A percentile compares a stretch with the other conserved stretches of the same genome.
Conservation (phyloP, 345 rosid genomes). For the Eucalyptus decipiens region DNA sequence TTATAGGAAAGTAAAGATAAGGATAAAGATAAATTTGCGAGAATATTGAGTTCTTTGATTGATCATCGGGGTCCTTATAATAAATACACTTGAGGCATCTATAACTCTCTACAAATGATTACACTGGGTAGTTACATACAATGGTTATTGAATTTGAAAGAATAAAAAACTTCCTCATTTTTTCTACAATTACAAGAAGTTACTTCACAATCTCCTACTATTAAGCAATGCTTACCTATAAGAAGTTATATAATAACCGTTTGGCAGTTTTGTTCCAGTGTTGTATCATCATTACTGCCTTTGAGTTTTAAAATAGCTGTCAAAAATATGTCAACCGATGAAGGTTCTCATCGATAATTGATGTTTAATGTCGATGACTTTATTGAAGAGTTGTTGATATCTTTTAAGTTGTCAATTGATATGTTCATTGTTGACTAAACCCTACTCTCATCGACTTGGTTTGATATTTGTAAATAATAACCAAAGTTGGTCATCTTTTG, state of each 20-base stretch:
- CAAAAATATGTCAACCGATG: rapidly evolving
- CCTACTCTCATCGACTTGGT: not conserved
- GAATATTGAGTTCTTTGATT: not conserved
- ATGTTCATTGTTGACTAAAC: not conserved
- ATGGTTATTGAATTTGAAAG: not conserved
- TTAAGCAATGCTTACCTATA: not conserved
- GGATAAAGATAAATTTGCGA: rapidly evolving
- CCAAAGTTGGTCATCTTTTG: not conserved
- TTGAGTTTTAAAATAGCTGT: not conserved
- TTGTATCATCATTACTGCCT: not conserved
- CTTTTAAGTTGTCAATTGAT: not conserved
- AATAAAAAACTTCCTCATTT: not conserved
- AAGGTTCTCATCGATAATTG: not conserved
- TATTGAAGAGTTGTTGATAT: not conserved
- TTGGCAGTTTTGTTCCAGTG: not conserved
- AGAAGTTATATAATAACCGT: not conserved
- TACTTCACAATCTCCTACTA: not conserved
- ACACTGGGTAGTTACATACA: not conserved
- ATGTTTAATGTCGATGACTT: not conserved
- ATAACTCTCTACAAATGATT: not conserved
- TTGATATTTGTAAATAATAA: not conserved
- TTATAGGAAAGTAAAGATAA: not conserved
- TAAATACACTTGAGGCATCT: not conserved
- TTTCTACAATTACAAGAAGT: not conserved
- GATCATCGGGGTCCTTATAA: not conserved